phyloP scores from a whole-genome alignment of 768 basidiomycete genomes.

The Suillus americanus region DNA sequence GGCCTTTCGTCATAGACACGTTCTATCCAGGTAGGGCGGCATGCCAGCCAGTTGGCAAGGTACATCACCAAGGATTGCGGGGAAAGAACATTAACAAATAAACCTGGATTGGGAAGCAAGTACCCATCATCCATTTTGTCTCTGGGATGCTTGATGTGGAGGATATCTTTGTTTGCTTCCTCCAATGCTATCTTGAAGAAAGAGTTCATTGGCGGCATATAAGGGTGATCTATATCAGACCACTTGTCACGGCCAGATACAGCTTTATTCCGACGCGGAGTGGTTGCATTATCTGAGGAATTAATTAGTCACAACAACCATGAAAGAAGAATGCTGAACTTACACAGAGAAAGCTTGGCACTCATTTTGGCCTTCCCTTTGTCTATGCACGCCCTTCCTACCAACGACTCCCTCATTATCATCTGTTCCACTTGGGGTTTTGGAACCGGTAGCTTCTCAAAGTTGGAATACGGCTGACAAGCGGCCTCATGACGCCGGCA shows the following conservation, averaged over 20 bases:
- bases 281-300: not conserved
- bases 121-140: not conserved
- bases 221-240: conserved; percentile 1
- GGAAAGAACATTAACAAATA: not conserved
- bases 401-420: not conserved
- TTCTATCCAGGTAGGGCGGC: not conserved
- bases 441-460: not conserved
- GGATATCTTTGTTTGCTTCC: not conserved
- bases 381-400: not conserved
- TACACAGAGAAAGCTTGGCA: not conserved
- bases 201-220: not conserved
- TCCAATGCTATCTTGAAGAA: not conserved
- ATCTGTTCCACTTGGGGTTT: not conserved
- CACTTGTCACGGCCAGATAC: not conserved
- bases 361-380: not conserved
- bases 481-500: not conserved
- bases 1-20: not conserved
- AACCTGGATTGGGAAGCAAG: not conserved
- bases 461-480: not conserved
- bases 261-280: not conserved
- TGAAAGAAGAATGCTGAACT: not conserved
- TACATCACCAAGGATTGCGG: not conserved
- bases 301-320: not conserved
- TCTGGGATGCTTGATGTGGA: not conserved
- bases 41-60: not conserved